These are phyloP conservation scores for Yamadazyma trypodendri DNA, from an alignment of 1,139 yeast genomes.

Conservation along the genomic window DNA sequence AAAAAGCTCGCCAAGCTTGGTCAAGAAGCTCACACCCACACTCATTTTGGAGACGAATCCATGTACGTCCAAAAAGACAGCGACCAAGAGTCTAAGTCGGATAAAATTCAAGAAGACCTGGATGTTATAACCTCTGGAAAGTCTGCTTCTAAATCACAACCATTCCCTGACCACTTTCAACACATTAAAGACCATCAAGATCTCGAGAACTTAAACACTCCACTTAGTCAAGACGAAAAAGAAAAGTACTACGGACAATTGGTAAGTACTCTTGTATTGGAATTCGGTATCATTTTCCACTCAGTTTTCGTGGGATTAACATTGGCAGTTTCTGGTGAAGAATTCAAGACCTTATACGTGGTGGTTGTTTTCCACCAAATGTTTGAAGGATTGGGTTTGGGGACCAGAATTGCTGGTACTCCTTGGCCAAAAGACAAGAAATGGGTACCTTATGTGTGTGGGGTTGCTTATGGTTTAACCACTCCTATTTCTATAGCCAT, in stretches of 20 bases:
- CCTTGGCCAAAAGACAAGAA: conserved; percentile 56
- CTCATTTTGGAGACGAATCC: conserved; percentile 49
- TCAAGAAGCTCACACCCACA: conserved; percentile 38
- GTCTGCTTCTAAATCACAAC: conserved; percentile 7
- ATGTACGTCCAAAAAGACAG: conserved; percentile 25
- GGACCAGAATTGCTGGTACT: conserved; percentile 77
- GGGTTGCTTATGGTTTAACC: conserved; percentile 61
- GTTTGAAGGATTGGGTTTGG: conserved; percentile 91
- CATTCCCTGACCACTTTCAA: conserved; percentile 44
- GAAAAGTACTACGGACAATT: conserved; percentile 48
- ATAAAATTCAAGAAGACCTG: conserved; percentile 16
- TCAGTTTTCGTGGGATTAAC: conserved; percentile 78
- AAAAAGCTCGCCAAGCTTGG: conserved; percentile 23
- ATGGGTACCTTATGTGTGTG: conserved; percentile 59
- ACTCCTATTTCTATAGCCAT: conserved; percentile 85
- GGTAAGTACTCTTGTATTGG: conserved; percentile 56
- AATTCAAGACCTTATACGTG: conserved; percentile 71
- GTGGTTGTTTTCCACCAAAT: conserved; percentile 88
- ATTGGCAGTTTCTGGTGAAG: conserved; percentile 68
- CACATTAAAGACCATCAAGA: conserved; percentile 57
- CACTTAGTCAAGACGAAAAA: conserved; percentile 30
- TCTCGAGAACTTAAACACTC: conserved; percentile 46
- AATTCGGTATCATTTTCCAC: conserved; percentile 80
- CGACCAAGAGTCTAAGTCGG: conserved; percentile 16
- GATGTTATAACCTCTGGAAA: conserved; percentile 22